A percentile compares a stretch with the other conserved stretches of the same genome.
Evolutionary conservation across 495 filamentous ascomycete genomes (phyloP).

Genomic region (Neurospora cerealis): DNA sequence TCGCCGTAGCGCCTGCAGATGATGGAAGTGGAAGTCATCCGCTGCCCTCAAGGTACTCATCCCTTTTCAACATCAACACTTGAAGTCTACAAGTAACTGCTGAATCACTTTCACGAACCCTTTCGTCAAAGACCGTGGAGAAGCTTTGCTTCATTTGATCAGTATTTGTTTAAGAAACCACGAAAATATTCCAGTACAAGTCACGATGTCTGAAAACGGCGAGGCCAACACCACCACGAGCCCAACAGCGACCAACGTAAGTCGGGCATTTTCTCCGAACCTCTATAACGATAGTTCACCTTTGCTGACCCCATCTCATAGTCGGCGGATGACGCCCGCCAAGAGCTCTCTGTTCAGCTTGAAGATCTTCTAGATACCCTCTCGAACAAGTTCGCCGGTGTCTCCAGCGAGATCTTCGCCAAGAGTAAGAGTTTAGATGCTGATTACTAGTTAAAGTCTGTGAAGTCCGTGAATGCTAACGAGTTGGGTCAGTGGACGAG

Average conservation of each 20-base stretch:
- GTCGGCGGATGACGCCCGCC: constrained; percentile 31
- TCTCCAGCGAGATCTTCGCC: constrained; percentile 75
- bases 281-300: not conserved
- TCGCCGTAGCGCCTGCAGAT: not conserved
- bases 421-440: constrained; percentile 53
- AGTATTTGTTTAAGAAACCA: not conserved
- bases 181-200: not conserved
- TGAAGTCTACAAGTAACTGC: not conserved
- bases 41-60: not conserved
- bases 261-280: not conserved
- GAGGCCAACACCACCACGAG: constrained; percentile 12
- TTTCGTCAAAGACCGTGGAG: not conserved
- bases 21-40: not conserved
- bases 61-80: not conserved
- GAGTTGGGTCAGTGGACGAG: constrained; percentile 64
- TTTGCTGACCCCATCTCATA: not conserved
- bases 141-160: not conserved
- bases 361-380: constrained; percentile 80
- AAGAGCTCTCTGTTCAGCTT: constrained; percentile 65
- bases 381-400: constrained; percentile 69
- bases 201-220: constrained; percentile 22
- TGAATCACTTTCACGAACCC: not conserved
- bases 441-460: not conserved
- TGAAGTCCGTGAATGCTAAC: not conserved
- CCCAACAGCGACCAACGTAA: constrained; percentile 22